phyloP scores from a whole-genome alignment of 305 asterid species.

The Withania somnifera region DNA sequence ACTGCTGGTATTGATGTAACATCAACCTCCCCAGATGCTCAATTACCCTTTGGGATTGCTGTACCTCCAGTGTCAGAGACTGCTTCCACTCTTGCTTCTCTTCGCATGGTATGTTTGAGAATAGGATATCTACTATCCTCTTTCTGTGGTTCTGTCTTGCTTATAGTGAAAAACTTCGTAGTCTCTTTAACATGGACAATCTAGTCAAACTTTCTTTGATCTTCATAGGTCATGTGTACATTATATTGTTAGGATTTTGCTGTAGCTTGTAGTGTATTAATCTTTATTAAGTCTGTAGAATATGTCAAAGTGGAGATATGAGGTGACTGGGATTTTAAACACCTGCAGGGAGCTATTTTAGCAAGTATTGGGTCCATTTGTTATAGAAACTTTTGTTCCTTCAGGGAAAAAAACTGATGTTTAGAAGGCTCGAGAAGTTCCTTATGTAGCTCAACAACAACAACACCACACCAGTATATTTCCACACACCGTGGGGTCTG shows the following conservation, averaged over 20 bases:
- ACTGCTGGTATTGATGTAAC: constrained; percentile 29
- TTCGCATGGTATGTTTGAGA: constrained; percentile 56
- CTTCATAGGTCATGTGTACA: neutral
- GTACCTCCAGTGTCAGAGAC: constrained; percentile 57
- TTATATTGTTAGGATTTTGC: neutral
- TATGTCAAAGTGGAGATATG: neutral
- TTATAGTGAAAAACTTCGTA: neutral
- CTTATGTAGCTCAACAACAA: neutral
- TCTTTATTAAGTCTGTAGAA: neutral
- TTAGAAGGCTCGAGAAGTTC: neutral
- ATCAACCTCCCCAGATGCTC: constrained; percentile 45
- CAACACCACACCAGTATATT: no score
- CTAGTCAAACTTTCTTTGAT: neutral
- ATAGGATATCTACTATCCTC: neutral
- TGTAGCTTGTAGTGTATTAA: neutral
- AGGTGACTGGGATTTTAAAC: neutral
- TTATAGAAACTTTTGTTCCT: neutral
- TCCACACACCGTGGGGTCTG: no score
- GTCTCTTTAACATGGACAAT: neutral
- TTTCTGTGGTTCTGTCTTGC: neutral
- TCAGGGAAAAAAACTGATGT: neutral
- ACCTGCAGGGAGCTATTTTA: neutral
- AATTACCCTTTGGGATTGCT: constrained; percentile 32
- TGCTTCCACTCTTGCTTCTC: constrained; percentile 69
- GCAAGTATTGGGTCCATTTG: neutral